These are phyloP conservation scores for Gomphus sp. DNA, from an alignment of 1,284 basidiomycete species.

Conservation along the genomic window DNA sequence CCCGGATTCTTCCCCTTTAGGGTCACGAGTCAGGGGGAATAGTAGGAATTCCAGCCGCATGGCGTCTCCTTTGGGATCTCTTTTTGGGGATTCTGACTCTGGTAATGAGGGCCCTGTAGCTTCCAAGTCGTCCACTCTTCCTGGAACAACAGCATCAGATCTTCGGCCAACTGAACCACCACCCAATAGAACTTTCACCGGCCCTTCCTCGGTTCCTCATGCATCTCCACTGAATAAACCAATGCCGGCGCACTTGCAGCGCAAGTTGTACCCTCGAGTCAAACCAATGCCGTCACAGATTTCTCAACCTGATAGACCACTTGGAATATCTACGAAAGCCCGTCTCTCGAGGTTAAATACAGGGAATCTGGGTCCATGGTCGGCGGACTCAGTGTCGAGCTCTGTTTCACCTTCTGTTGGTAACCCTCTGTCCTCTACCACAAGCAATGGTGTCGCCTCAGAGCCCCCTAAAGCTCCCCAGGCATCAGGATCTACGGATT, in stretches of 20 bases:
- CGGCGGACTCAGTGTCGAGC: background rate
- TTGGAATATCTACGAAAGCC: constrained; percentile 5
- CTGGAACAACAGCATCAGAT: background rate
- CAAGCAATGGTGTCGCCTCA: background rate
- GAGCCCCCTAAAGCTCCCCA: background rate
- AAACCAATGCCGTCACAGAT: background rate
- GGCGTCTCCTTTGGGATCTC: background rate
- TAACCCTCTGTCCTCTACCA: background rate
- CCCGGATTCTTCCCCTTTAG: background rate
- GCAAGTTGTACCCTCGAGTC: constrained; percentile 5
- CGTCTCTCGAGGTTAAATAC: background rate
- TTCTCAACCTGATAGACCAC: background rate
- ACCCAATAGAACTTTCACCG: background rate
- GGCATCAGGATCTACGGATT: background rate
- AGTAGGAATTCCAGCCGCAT: background rate
- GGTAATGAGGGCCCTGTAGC: background rate
- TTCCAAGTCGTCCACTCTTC: background rate
- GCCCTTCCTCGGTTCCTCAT: background rate
- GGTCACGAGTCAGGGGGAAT: background rate
- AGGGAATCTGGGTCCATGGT: background rate
- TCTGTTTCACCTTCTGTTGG: background rate
- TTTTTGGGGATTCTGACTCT: background rate
- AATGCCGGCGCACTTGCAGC: constrained; percentile 1
- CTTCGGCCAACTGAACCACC: background rate
- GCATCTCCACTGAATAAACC: background rate